Base-by-base conservation (phyloP, 2,329 filamentous ascomycete genomes). In the Penicillium sclerotigenum region DNA sequence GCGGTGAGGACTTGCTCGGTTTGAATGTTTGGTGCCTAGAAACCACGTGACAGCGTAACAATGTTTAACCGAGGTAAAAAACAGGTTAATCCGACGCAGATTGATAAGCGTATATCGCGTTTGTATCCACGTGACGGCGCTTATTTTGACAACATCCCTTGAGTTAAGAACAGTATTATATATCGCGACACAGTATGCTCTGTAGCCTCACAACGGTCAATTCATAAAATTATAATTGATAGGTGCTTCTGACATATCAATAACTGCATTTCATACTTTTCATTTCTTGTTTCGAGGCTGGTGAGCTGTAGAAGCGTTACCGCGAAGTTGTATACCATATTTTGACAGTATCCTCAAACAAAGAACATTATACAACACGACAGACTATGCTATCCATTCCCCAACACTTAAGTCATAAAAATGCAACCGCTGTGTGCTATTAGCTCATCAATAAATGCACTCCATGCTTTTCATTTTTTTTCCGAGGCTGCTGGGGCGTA, bases 1-100 rank as follows among this genome's bases (percentile, higher is more conserved):
- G 20, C 48, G 48, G 48, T 51, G 28, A 34, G 20, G 4, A 18
- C 26, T 16, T 45, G 9, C 16, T 34, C 16, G 20, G 16, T 18
- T 29, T 9, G 14, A 26, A 31, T 24, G 5, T 40, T 31, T 3
- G 18, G 5, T 18, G n/a, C 8, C 8, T 7, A 8, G 1, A 4
- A 2, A 2, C 1, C 47, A 49, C 26, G 36, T 49, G 47, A n/a
- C 0, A 3, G 0, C 0, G 36, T 3, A 11, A 16, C 0, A 26
- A 7, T 0, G 2, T 5, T 24, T 5, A 1, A 1, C 13, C 9
- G 18, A n/a, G 4, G 5, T 5, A 5, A 3, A 28, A 16, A 5
- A 3, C 18, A 16, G 1, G 5, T 33, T 24, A 16, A 11, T 33
- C 43, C 29, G 18, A 0, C 2, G 4, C 13, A 45, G 42, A 45